A percentile compares a stretch with the other conserved stretches of the same genome.
phyloP scores from a whole-genome alignment of 73 alveolate species.

The Tetrahymena malaccensis region DNA sequence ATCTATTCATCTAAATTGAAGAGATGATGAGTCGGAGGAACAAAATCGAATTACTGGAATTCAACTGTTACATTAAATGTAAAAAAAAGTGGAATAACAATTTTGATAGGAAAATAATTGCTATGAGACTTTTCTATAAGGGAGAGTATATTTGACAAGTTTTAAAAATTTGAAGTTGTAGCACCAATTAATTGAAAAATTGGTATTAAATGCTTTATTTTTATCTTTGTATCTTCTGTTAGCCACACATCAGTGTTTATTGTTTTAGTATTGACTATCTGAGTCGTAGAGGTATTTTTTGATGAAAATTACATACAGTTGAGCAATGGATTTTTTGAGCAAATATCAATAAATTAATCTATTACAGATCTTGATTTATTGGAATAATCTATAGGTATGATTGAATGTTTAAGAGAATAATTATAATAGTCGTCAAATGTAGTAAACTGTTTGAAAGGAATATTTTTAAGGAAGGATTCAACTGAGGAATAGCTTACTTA shows the following conservation, averaged over 20 bases:
- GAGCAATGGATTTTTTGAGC: neutral
- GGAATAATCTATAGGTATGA: neutral
- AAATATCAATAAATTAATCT: neutral
- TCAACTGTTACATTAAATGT: neutral
- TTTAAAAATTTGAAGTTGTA: neutral
- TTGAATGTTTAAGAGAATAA: neutral
- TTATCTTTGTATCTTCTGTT: neutral
- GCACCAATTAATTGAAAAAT: neutral
- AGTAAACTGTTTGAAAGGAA: neutral
- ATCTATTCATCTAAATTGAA: neutral
- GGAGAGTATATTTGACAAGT: neutral
- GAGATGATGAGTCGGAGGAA: neutral
- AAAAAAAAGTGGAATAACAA: neutral
- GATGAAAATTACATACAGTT: neutral
- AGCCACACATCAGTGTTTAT: neutral
- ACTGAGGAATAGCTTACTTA: neutral
- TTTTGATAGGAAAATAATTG: neutral
- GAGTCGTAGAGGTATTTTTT: neutral
- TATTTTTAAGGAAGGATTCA: neutral
- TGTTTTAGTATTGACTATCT: neutral
- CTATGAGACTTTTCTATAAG: neutral
- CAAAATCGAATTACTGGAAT: neutral
- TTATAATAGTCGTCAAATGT: neutral
- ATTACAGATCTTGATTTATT: neutral
- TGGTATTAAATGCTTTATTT: neutral